A percentile compares a stretch with the other conserved stretches of the same genome.
phyloP scores from a whole-genome alignment of 345 rosid species.

The Dipteronia sinensis region DNA sequence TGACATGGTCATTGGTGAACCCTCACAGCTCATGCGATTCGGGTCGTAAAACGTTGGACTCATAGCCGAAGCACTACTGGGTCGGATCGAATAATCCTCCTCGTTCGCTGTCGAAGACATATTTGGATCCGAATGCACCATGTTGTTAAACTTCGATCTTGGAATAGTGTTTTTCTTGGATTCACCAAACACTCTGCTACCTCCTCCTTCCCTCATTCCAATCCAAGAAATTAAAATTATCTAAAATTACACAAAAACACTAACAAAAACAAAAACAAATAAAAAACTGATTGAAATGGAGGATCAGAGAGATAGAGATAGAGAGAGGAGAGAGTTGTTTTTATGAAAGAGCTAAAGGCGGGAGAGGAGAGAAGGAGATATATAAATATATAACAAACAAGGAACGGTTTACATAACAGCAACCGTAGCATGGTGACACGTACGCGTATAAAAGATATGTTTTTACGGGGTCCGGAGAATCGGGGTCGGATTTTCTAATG shows the following conservation, averaged over 20 bases:
- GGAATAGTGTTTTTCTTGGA: conserved; percentile 19
- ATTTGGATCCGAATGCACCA: conserved; percentile 51
- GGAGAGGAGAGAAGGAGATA: conserved; percentile 17
- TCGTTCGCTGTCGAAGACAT: conserved; percentile 39
- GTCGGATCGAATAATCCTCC: conserved; percentile 52
- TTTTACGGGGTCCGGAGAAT: conserved; percentile 7
- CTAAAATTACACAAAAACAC: no score
- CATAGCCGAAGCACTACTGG: conserved; percentile 71
- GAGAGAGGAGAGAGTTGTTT: background rate
- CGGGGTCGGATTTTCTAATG: conserved; percentile 20
- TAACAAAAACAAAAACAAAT: background rate
- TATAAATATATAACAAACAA: conserved; percentile 22
- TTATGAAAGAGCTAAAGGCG: conserved; percentile 27
- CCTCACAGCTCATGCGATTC: conserved; percentile 73
- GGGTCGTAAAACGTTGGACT: conserved; percentile 52
- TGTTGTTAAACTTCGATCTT: conserved; percentile 33
- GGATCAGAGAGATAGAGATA: background rate
- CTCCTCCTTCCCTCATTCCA: conserved; percentile 29
- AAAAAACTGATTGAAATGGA: background rate
- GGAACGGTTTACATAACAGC: conserved; percentile 6
- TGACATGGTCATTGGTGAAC: conserved; percentile 94
- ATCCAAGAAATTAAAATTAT: background rate
- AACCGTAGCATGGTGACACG: conserved; percentile 27
- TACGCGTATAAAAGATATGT: conserved; percentile 15
- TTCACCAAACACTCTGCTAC: conserved; percentile 28